Conservation (phyloP, 2,329 filamentous ascomycete genomes). For the Aspergillus latus region DNA sequence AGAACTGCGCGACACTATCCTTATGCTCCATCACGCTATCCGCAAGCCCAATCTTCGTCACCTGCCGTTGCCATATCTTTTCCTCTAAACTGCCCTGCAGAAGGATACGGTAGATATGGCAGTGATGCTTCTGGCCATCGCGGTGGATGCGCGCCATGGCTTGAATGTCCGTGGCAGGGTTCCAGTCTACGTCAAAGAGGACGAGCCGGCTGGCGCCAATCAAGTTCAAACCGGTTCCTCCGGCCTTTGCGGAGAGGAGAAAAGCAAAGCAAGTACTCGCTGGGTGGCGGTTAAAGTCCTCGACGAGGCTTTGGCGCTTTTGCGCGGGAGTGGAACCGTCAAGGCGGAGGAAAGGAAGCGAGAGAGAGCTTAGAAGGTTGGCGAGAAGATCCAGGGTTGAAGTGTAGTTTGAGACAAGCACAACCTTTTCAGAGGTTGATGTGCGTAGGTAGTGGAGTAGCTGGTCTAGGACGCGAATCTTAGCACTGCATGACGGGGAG, state of each 20-base stretch:
- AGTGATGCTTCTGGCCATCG: slow-evolving; percentile 67
- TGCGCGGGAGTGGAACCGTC: slow-evolving; percentile 65
- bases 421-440: slow-evolving; percentile 67
- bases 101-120: slow-evolving; percentile 68
- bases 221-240: slow-evolving; percentile 68
- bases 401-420: slow-evolving; percentile 75
- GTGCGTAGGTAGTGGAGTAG: slow-evolving; percentile 62
- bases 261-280: slow-evolving; percentile 64
- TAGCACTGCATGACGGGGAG: slow-evolving; percentile 61
- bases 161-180: slow-evolving; percentile 70
- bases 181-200: slow-evolving; percentile 75
- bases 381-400: slow-evolving; percentile 68
- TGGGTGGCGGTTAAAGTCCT: slow-evolving; percentile 65
- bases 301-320: slow-evolving; percentile 67
- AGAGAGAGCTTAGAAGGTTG: slow-evolving; percentile 59
- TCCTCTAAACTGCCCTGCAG: slow-evolving; percentile 70
- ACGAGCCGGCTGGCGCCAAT: slow-evolving; percentile 69
- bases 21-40: slow-evolving; percentile 71
- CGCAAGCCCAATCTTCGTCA: slow-evolving; percentile 68
- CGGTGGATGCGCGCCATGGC: slow-evolving; percentile 74
- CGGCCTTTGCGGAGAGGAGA: slow-evolving; percentile 70
- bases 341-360: slow-evolving; percentile 64
- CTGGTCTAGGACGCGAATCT: slow-evolving; percentile 66
- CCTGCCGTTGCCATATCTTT: slow-evolving; percentile 72
- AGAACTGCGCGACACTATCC: slow-evolving; percentile 59